Base-by-base conservation (phyloP, 2,329 filamentous ascomycete species). In the Paramyrothecium sp. region DNA sequence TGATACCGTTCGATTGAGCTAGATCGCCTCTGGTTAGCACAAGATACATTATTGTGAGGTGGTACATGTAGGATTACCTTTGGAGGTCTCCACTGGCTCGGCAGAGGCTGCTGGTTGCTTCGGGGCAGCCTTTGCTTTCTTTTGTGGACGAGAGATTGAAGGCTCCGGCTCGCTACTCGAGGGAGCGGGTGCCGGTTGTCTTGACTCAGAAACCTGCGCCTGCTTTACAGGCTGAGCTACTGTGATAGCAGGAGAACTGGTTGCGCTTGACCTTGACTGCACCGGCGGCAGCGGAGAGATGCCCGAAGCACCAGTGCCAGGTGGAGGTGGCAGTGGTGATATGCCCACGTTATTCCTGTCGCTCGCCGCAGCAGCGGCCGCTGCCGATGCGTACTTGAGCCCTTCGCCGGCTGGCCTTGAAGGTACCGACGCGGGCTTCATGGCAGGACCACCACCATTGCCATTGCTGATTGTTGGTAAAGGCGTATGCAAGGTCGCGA, bases 321-420 rank as follows among this genome's bases (percentile, higher is more conserved):
- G 92, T 67, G 95, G 95, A 60, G 95, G 94, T 56, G 95, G 95
- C 68, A 98, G 81, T 46, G 95, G 95, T 58, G 94, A 89, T 69
- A 99, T 97, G 23, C 95, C 95, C 30, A 98, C 89, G 70, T 89
- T 94, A 78, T 91, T 93, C 75, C 80, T 84, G 65, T 97, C 92
- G 72, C 87, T 92, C 50, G 93, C 92, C 1, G 95, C 94, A 0
- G 94, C 95, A 0, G 95, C 95, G 0, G 95, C 95, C 0, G 95
- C 95, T 0, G 95, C 95, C 41, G 95, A 98, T 49, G 95, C 95
- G 71, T 99, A 99, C 75, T 98, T 98, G 63, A 99, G 81, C 2
- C 90, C 91, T 72, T 98, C 94, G 51, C 92, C 92, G 3, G 92
- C 90, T 7, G 91, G 88, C 71, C 94, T 86, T 58, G 90, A 87